Evolutionary conservation across 2,329 filamentous ascomycete species (phyloP), one percentile per base, ranked within the genome.

Genomic region (Reticulascus tulasneorum): DNA sequence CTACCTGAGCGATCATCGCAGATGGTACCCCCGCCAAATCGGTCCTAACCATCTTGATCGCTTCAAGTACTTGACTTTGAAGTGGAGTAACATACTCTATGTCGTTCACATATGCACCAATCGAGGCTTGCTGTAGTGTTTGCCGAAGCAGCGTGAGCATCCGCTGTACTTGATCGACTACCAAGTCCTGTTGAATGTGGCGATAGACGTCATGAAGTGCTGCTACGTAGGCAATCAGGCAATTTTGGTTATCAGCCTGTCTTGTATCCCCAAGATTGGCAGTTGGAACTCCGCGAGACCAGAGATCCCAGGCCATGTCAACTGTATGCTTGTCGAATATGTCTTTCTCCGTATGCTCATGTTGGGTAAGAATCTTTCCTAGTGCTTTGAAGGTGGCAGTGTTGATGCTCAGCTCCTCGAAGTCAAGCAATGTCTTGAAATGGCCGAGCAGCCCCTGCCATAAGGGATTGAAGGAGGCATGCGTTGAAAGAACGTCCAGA

Each of bases 191-290:
- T 39, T 82, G 73, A 30, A 88, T 77, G 6, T 96, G 73, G 1
- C 79, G 75, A 52, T 95, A 94, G 2, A 97, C 72, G 48, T 93
- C 82, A 37, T 79, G 70, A 25, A 93, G 75, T 2, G 84, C 75
- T 16, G 81, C 74, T 2, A 93, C 76, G 62, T 95, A 96, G n/a
- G 89, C 85, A 20, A 86, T 66, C n/a, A 91, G 75, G 9, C 86
- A 89, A 38, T 82, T 82, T 54, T 95, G 87, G 47, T 93, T 94
- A 43, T 85, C 75, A 3, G 63, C 63, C 1, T 67, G 59, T 32
- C 69, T 70, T 9, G 44, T 47, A 9, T 33, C 40, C 10, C 46
- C 47, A 19, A 44, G 45, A 24, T 72, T 64, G 13, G 60, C 52
- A 10, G 59, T 53, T 0, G 82, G 81, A n/a, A 84, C 69, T 2